Evolutionary conservation across 1,284 basidiomycete species (phyloP), one percentile per base, ranked within the genome.

Genomic region (Gomphus sp.): DNA sequence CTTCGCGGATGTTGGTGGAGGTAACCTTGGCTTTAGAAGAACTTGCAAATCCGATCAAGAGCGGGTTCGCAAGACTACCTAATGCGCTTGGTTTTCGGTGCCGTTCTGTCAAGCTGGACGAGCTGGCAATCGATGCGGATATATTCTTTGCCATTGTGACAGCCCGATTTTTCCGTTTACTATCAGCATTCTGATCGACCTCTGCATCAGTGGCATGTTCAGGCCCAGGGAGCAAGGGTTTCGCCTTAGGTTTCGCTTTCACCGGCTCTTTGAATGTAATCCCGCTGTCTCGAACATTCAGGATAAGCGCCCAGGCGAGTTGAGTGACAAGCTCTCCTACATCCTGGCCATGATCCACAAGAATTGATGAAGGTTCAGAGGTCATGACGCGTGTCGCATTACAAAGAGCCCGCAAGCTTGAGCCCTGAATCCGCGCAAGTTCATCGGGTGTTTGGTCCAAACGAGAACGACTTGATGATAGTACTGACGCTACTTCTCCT

Each of bases 361-460:
- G 78, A 56, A 94, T 82, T 61, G 89, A 91, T 11, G 78, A 74
- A 0, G 90, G 81, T 64, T 91, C 91, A 2, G 84, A 79, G 0
- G 89, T 91, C 84, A 95, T 89, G 41, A 95, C 87, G 0, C 93
- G 83, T n/a, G 87, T 92, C 0, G 89, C 89, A 59, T 90, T 83
- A n/a, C 81, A 79, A 58, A 92, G 89, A 0, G 90, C 89, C n/a
- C 80, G 80, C 7, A 92, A 66, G 0, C 83, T 78, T 0, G 82
- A 68, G 3, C 85, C 85, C 67, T 88, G 58, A 41, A 54, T 36
- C 6, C 31, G 50, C 28, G 10, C 45, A 18, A 25, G 11, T 39
- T 59, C 58, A n/a, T 58, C 57, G 1, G 16, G 12, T 11, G 52
- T 47, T 9, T 54, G 58, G 12, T 58, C 57, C 16, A 31, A n/a